A percentile compares a stretch with the other conserved stretches of the same genome.
These are phyloP conservation scores for Lachancea meyersii DNA, from an alignment of 805 yeast species.

Conservation along the genomic window DNA sequence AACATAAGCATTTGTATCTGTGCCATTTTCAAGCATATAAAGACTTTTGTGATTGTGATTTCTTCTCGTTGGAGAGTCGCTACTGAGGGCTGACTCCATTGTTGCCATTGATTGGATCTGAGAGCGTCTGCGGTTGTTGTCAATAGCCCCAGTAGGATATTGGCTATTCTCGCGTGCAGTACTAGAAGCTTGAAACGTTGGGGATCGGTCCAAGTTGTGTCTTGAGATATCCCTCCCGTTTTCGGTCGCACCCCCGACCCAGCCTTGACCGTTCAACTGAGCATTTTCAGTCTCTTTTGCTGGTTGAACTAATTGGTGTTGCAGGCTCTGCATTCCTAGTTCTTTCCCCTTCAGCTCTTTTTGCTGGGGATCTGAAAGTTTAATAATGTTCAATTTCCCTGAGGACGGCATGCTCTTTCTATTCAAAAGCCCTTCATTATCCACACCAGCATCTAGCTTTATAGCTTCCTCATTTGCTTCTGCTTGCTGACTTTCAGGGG, in stretches of 20 bases:
- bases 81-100: slow-evolving; percentile 22
- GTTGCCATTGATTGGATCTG: slow-evolving; percentile 20
- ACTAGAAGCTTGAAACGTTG: background rate
- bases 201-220: background rate
- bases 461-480: slow-evolving; percentile 1
- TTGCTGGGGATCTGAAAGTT: slow-evolving; percentile 26
- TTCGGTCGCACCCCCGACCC: no score
- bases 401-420: background rate
- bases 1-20: slow-evolving; percentile 23
- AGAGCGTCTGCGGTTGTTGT: background rate
- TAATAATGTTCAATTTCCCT: slow-evolving; percentile 21
- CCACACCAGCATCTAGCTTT: background rate
- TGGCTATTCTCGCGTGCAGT: background rate
- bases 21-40: slow-evolving; percentile 25
- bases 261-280: no score
- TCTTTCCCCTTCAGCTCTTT: slow-evolving; percentile 9
- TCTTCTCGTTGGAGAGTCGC: slow-evolving; percentile 20
- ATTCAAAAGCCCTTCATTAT: background rate
- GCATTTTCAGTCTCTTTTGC: background rate
- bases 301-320: no score
- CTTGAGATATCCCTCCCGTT: background rate
- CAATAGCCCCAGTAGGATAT: background rate
- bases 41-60: slow-evolving; percentile 22
- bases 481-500: slow-evolving; percentile 5
- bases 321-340: background rate